Conservation (phyloP, 495 filamentous ascomycete genomes). For the Penicillium taxi region DNA sequence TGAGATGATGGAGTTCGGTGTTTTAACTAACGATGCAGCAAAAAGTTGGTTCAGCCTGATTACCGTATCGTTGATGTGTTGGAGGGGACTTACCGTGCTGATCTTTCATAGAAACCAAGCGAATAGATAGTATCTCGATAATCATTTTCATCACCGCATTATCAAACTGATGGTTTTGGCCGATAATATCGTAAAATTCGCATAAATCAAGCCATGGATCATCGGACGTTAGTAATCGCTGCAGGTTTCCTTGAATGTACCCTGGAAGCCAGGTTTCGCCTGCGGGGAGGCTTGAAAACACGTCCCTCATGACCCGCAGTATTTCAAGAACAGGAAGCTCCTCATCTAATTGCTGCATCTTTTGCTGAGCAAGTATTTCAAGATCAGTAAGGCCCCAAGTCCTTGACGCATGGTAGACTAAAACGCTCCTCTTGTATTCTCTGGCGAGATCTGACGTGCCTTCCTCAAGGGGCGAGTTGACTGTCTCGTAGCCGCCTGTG, state of each 20-base stretch:
- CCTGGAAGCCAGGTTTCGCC: conserved; percentile 10
- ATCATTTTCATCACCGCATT: conserved; percentile 2
- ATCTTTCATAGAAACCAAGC: neutral
- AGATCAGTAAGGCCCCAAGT: conserved; percentile 4
- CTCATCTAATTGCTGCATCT: conserved; percentile 7
- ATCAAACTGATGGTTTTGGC: conserved; percentile 3
- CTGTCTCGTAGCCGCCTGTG: conserved; percentile 13
- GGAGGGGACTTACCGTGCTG: too few species aligned
- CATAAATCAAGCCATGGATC: neutral
- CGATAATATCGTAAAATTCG: neutral
- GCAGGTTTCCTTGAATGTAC: conserved; percentile 1
- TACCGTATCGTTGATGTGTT: too few species aligned
- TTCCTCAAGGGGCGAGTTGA: neutral
- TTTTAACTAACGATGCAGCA: too few species aligned
- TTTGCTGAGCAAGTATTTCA: conserved; percentile 3
- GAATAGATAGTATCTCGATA: neutral
- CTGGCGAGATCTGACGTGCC: neutral
- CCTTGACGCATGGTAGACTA: conserved; percentile 11
- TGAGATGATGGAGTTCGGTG: too few species aligned
- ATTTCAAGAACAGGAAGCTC: conserved; percentile 1
- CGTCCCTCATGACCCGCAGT: conserved; percentile 3
- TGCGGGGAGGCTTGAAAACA: conserved; percentile 7
- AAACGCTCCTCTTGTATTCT: conserved; percentile 10
- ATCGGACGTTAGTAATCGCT: neutral
- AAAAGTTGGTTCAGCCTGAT: too few species aligned